Conservation (phyloP, 306 rosid species). For the Lathyrus tuberosus region DNA sequence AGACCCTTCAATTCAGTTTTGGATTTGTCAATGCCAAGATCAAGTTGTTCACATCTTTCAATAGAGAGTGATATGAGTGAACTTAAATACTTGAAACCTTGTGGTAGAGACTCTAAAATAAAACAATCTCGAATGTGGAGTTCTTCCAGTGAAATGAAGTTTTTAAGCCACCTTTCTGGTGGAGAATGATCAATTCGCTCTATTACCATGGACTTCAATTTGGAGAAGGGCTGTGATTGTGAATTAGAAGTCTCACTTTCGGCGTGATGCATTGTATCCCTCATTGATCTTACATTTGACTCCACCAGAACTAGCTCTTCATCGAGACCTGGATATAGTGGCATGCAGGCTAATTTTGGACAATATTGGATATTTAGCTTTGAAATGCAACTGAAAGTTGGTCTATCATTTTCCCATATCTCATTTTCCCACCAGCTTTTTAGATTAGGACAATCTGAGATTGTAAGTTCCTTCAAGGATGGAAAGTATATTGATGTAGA, state of each 20-base stretch:
- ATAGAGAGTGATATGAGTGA: constrained; percentile 17
- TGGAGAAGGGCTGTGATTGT: constrained; percentile 24
- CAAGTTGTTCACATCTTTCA: not conserved
- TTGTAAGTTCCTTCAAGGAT: constrained; percentile 25
- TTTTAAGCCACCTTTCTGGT: not conserved
- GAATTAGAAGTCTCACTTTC: not conserved
- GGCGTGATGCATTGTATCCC: not conserved
- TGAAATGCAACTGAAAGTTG: constrained; percentile 6
- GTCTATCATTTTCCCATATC: too few relatives aligned
- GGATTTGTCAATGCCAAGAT: not conserved
- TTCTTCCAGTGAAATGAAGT: constrained; percentile 1
- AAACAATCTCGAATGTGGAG: not conserved
- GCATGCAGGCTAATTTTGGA: constrained; percentile 31
- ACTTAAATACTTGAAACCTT: constrained; percentile 5
- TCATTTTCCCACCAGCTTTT: constrained; percentile 31
- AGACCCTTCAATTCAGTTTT: not conserved
- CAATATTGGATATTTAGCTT: constrained; percentile 1
- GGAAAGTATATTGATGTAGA: constrained; percentile 6
- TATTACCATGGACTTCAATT: constrained; percentile 21
- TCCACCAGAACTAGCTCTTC: not conserved
- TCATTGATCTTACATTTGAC: not conserved
- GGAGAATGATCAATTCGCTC: not conserved
- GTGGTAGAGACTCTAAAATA: not conserved
- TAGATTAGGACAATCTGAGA: constrained; percentile 5
- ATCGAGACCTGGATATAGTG: constrained; percentile 14